Conservation (phyloP, 2,329 filamentous ascomycete genomes). For the Pyricularia pennisetigena region DNA sequence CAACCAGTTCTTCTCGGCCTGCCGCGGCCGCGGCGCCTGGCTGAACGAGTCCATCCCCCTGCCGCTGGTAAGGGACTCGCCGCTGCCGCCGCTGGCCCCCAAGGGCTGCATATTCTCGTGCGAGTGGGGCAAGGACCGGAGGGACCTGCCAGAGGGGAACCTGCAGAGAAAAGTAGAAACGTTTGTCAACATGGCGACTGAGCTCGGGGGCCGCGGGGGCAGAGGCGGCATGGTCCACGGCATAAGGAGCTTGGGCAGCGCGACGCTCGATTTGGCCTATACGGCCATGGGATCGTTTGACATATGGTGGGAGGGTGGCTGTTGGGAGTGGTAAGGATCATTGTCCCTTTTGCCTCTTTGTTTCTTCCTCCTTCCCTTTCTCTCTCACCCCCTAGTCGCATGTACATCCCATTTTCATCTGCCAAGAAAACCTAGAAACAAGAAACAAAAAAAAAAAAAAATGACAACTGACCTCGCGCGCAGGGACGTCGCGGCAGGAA, state of each 20-base stretch:
- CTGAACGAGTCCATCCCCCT: conserved; percentile 54
- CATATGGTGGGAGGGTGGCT: conserved; percentile 77
- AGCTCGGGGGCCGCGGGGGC: conserved; percentile 50
- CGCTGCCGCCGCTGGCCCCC: conserved; percentile 54
- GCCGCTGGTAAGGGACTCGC: conserved; percentile 52
- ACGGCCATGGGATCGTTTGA: conserved; percentile 67
- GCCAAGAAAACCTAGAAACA: too few species aligned
- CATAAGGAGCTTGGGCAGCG: conserved; percentile 61
- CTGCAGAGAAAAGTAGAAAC: conserved; percentile 62
- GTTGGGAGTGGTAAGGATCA: conserved; percentile 60
- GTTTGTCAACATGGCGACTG: conserved; percentile 65
- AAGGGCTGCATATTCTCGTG: conserved; percentile 63
- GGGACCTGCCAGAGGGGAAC: conserved; percentile 57
- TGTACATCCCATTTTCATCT: not conserved
- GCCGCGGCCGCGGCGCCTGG: conserved; percentile 57
- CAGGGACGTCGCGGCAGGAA: conserved; percentile 67
- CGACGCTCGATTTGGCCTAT: conserved; percentile 66
- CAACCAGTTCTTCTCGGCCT: conserved; percentile 59
- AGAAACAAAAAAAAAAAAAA: not conserved
- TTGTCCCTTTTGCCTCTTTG: not conserved
- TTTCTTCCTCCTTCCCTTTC: not conserved
- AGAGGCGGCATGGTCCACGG: conserved; percentile 75
- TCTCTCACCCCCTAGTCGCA: not conserved
- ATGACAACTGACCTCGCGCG: not conserved
- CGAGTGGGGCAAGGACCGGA: conserved; percentile 72